Conservation (phyloP, 2,329 filamentous ascomycete genomes). For the Pseudogymnoascus sp. region DNA sequence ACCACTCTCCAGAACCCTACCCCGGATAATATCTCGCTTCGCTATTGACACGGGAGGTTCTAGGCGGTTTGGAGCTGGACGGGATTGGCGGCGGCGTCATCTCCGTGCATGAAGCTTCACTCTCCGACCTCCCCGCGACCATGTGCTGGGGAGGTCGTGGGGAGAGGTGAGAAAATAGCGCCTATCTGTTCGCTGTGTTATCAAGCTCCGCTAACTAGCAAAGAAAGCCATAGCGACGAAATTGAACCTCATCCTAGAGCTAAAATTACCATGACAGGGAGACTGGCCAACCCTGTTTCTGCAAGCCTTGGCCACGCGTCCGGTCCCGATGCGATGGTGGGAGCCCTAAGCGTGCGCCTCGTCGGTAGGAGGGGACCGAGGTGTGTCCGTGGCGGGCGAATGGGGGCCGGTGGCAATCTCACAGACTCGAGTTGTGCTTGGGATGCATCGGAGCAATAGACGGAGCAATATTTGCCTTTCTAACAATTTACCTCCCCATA, state of each 20-base stretch:
- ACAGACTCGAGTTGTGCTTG: background rate
- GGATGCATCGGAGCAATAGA: background rate
- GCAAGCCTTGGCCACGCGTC: background rate
- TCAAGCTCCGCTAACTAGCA: background rate
- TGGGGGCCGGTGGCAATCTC: background rate
- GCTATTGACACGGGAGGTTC: constrained; percentile 1
- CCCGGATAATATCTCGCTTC: background rate
- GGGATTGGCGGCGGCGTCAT: background rate
- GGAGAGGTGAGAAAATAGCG: background rate
- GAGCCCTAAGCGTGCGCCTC: constrained; percentile 7
- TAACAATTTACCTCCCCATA: background rate
- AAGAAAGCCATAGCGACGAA: background rate
- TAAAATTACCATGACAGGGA: background rate
- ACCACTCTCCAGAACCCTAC: background rate
- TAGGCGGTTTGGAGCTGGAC: background rate
- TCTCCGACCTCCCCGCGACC: background rate
- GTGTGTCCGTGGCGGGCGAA: background rate
- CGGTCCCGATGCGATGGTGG: background rate
- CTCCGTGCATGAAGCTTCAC: background rate
- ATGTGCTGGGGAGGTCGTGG: background rate
- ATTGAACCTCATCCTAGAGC: background rate
- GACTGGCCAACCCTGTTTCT: background rate
- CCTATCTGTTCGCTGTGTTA: background rate
- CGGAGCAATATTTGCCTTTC: background rate
- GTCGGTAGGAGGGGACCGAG: background rate